Evolutionary conservation across 495 filamentous ascomycete genomes (phyloP), one percentile per base, ranked within the genome.

Genomic region (Neurospora sp.): DNA sequence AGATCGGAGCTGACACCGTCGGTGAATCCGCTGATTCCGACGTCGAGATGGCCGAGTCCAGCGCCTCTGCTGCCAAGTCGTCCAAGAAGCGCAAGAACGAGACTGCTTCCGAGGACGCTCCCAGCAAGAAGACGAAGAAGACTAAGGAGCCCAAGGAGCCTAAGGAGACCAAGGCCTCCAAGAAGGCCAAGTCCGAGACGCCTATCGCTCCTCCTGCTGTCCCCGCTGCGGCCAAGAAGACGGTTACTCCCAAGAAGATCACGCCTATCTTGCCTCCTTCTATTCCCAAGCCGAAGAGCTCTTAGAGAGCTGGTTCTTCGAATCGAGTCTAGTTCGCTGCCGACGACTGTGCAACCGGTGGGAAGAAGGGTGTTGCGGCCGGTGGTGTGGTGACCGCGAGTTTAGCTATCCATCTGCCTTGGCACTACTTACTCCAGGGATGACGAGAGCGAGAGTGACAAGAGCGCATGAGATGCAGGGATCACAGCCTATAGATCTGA

Each of bases 41-140:
- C 31, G 75, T 81, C 8, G 81, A 83, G 42, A 81, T 83, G 79
- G 48, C 23, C 5, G 74, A 76, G 41, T n/a, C n/a, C n/a, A n/a
- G n/a, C n/a, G 75, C 72, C 4, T 27, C 38, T 4, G 18, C 75
- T 27, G 44, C 76, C 4, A 35, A 35, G 38, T 73, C 44, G 10
- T 72, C 76, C n/a, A 83, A 80, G 73, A 88, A 88, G 77, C 85
- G 86, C 70, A 84, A 85, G 71, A 78, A 79, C 7, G 82, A 77
- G 12, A 76, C 78, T 0, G 82, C 82, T 2, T 69, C 76, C n/a
- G 85, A 87, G 7, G 79, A 83, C 7, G 79, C 74, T 31, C 76
- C 80, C 0, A 75, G 77, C 39, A 73, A 73, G 31, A 71, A 77
- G 39, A 73, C 54, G 0, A 62, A 62, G 54, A 62, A 62, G 54